These are phyloP conservation scores for Monosporascus sp. DNA, from an alignment of 2,329 filamentous ascomycete species.

Conservation along the genomic window DNA sequence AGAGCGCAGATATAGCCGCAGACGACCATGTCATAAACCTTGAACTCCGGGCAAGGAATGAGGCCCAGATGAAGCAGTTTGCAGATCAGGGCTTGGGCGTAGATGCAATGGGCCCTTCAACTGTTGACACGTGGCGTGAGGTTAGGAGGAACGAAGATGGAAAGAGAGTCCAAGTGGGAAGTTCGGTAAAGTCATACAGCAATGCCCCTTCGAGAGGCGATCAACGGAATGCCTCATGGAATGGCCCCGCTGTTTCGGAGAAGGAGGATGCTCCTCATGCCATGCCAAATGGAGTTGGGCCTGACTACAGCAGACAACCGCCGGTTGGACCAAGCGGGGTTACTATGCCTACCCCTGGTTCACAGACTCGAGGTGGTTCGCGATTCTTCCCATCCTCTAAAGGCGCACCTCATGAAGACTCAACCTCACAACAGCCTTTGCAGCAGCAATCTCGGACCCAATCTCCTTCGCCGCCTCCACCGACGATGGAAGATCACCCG, in stretches of 20 bases:
- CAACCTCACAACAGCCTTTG: constrained; percentile 9
- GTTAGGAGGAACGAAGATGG: constrained; percentile 28
- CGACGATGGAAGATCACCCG: constrained; percentile 64
- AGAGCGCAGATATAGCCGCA: constrained; percentile 15
- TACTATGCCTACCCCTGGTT: constrained; percentile 14
- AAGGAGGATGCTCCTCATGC: constrained; percentile 17
- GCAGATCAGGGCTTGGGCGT: constrained; percentile 41
- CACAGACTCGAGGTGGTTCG: constrained; percentile 47
- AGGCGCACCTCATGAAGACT: constrained; percentile 40
- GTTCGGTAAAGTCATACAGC: not conserved
- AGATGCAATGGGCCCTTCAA: constrained; percentile 40
- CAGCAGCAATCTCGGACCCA: constrained; percentile 38
- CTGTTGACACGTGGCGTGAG: constrained; percentile 49
- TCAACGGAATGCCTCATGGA: not conserved
- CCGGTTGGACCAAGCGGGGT: constrained; percentile 6
- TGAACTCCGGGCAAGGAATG: constrained; percentile 32
- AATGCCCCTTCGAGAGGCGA: not conserved
- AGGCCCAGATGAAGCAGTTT: constrained; percentile 38
- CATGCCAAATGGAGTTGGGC: constrained; percentile 9
- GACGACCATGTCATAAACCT: constrained; percentile 41
- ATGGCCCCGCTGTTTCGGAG: not conserved
- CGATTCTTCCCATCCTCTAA: constrained; percentile 55
- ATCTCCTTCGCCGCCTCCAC: constrained; percentile 68
- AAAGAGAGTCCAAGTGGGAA: constrained; percentile 23
- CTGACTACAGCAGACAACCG: constrained; percentile 13